Evolutionary conservation across 1,284 basidiomycete genomes (phyloP).

Genomic region (Peniophora sp.): DNA sequence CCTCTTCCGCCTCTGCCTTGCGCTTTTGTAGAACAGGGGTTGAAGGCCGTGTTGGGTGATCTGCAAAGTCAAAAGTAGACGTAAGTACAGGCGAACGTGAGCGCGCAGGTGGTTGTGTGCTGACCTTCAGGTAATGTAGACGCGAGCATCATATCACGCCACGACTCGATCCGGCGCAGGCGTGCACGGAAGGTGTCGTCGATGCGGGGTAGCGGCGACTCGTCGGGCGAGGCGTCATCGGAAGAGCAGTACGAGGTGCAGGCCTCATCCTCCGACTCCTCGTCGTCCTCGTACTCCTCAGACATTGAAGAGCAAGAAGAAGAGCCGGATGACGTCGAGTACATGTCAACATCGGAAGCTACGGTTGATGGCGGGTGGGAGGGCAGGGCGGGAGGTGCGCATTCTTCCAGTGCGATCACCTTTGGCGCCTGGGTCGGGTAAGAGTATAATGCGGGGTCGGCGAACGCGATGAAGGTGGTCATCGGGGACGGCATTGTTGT

Average conservation of each 20-base stretch:
- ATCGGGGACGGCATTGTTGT: slow-evolving; percentile 12
- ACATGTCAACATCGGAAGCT: slow-evolving; percentile 15
- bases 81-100: slow-evolving; percentile 6
- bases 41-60: slow-evolving; percentile 8
- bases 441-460: slow-evolving; percentile 25
- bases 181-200: slow-evolving; percentile 41
- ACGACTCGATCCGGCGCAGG: slow-evolving; percentile 51
- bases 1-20: slow-evolving; percentile 31
- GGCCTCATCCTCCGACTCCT: slow-evolving; percentile 35
- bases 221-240: slow-evolving; percentile 20
- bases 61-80: slow-evolving; percentile 10
- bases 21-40: slow-evolving; percentile 28
- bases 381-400: slow-evolving; percentile 46
- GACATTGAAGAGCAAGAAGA: slow-evolving; percentile 27
- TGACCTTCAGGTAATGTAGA: not conserved
- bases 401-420: slow-evolving; percentile 70
- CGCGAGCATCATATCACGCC: slow-evolving; percentile 32
- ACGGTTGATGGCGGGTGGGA: slow-evolving; percentile 27
- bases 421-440: slow-evolving; percentile 43
- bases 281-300: slow-evolving; percentile 17
- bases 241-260: slow-evolving; percentile 65
- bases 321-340: slow-evolving; percentile 26
- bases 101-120: slow-evolving; percentile 5
- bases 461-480: slow-evolving; percentile 18
- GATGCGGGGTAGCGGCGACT: slow-evolving; percentile 15